These are phyloP conservation scores for Globisporangium yorkense DNA, from an alignment of 352 stramenopile genomes.

Conservation along the genomic window DNA sequence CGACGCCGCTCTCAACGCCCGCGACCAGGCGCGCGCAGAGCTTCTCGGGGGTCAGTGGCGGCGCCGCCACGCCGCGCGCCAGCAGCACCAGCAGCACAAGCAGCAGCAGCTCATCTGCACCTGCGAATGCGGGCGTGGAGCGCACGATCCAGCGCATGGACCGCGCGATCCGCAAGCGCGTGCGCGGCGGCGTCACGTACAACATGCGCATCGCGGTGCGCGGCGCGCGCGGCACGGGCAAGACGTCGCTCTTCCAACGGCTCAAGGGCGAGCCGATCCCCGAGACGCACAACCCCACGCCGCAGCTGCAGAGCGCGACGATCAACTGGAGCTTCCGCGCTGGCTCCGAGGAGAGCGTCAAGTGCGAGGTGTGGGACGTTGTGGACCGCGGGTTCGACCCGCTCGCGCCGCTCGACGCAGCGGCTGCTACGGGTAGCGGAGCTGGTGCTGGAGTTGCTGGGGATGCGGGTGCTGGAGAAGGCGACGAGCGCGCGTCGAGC, in stretches of 20 bases:
- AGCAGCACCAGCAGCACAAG: neutral
- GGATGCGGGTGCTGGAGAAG: too few species aligned
- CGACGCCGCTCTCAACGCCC: constrained; percentile 23
- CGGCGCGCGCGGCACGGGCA: constrained; percentile 79
- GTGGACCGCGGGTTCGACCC: constrained; percentile 71
- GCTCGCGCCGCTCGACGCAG: neutral
- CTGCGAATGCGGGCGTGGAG: constrained; percentile 22
- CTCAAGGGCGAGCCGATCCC: constrained; percentile 79
- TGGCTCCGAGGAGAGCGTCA: constrained; percentile 74
- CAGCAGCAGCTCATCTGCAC: neutral
- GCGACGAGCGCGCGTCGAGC: neutral
- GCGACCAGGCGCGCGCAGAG: constrained; percentile 31
- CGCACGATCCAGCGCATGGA: constrained; percentile 80
- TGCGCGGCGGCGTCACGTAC: constrained; percentile 82
- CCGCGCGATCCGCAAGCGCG: constrained; percentile 67
- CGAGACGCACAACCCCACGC: constrained; percentile 58
- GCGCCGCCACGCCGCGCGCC: constrained; percentile 13
- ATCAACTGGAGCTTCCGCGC: constrained; percentile 82
- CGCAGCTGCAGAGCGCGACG: constrained; percentile 81
- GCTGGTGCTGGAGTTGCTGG: constrained; percentile 13
- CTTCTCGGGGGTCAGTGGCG: constrained; percentile 25
- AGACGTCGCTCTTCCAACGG: constrained; percentile 84
- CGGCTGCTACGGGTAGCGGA: too few species aligned
- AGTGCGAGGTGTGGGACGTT: constrained; percentile 91
- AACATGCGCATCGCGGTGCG: constrained; percentile 91